phyloP scores from a whole-genome alignment of 139 green algal species.

The Chlamydomonas incerta region DNA sequence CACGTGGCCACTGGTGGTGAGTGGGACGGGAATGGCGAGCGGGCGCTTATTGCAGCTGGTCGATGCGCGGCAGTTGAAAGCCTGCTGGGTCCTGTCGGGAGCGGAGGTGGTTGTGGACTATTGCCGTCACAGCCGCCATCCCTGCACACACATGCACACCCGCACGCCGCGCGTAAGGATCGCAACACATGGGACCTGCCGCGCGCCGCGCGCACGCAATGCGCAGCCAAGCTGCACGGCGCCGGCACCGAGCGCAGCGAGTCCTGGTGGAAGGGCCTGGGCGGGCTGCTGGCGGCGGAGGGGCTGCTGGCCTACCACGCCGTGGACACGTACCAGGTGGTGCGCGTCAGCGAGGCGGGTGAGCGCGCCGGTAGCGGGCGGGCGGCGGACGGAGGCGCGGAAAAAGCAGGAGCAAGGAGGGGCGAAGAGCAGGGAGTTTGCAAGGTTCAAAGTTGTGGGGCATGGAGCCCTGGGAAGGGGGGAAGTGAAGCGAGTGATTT shows the following conservation, averaged over 20 bases:
- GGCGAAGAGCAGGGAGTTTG: too few relatives aligned
- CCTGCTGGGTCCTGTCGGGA: too few relatives aligned
- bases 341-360: conserved; percentile 20
- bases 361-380: too few relatives aligned
- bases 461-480: too few relatives aligned
- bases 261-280: conserved; percentile 73
- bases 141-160: neutral
- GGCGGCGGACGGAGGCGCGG: neutral
- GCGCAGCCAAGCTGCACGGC: conserved; percentile 58
- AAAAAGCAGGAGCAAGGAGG: neutral
- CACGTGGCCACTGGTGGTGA: conserved; percentile 1
- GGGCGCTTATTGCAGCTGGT: too few relatives aligned
- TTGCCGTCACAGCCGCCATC: neutral
- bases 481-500: too few relatives aligned
- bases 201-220: neutral
- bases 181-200: too few relatives aligned
- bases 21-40: too few relatives aligned
- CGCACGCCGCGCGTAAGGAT: too few relatives aligned
- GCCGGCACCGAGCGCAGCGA: conserved; percentile 54
- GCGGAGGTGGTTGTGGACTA: too few relatives aligned
- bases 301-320: conserved; percentile 47
- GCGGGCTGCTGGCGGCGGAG: conserved; percentile 44
- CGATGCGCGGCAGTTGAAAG: too few relatives aligned
- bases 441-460: too few relatives aligned
- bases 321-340: neutral